Evolutionary conservation across 768 basidiomycete genomes (phyloP), one percentile per base, ranked within the genome.

Genomic region (Boletus sensibilis): DNA sequence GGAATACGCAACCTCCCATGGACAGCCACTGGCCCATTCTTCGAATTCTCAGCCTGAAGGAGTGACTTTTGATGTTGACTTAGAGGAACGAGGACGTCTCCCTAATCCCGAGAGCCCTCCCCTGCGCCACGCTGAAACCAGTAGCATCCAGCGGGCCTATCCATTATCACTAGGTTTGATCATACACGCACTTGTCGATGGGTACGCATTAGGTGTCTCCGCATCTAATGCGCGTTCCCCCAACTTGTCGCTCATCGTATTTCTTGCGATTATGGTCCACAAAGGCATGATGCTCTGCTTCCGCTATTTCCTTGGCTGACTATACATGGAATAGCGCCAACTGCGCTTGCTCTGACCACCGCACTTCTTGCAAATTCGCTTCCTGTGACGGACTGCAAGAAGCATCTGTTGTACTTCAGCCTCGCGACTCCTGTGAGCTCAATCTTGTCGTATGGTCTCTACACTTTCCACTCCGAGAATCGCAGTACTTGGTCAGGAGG

Each of bases 121-220:
- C 34, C 55, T 21, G 13, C 39, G 27, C 50, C 53, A 37, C 11
- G 18, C 56, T 35, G 56, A 53, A 44, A 44, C 58, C 8, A 64
- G 69, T 27, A 72, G 68, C 62, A 69, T 71, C 33, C 64, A 67
- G 35, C 75, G 75, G 16, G 86, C 86, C 10, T 82, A 87, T 49
- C 79, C 94, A 37, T 79, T 95, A 37, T 92, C 94, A 0, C 72
- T 98, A 10, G 97, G 95, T 1, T 76, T 98, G 43, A 80, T 92
- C 25, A 82, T 94, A 25, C 96, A 99, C 67, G 90, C 86, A 1
- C 78, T 94, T 46, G 90, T 94, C 0, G 97, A 99, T 71, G 95
- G 97, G 4, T 85, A 97, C 55, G 93, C 92, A 3, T 76, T 98
- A 38, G 97, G 96, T 23, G 88, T 94, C 20, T 88, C 90, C 3